Base-by-base conservation (phyloP, 2,329 filamentous ascomycete species). In the Phoma sp. region DNA sequence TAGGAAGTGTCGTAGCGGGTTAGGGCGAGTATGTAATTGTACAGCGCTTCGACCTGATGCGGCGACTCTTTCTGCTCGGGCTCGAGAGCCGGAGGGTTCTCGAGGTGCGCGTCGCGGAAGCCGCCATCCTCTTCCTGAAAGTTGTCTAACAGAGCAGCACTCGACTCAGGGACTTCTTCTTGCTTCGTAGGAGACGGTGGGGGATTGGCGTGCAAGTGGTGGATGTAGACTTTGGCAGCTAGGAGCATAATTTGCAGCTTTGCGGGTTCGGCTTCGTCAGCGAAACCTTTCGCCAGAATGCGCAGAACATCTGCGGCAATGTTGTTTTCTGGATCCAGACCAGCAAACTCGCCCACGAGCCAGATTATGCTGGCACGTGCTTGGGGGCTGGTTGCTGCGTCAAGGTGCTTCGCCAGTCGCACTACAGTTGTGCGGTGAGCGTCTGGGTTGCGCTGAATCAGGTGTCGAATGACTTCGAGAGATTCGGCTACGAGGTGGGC, bases 301-400 rank as follows among this genome's bases (percentile, higher is more conserved):
- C 95, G 87, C 31, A 98, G 79, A 6, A 98, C 92, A 69, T 99
- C 95, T 0, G 94, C 88, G 0, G 95, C 95, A 58, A 99, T 94
- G 67, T 96, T 96, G 71, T 95, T 88, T 56, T 93, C 88, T 9
- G 88, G 85, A 51, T 92, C 86, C 2, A 89, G 76, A 0, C 92
- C 91, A 0, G 94, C 87, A 67, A 96, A 98, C 75, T 99, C 95
- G 40, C 95, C 95, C 0, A 98, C 93, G 0, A 99, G 85, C 95
- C 95, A 99, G 65, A 99, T 90, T 60, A 99, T 97, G 44, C 91
- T 96, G 3, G 95, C 95, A 62, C 95, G 85, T 3, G 95, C 95
- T 57, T 92, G 89, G 1, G 95, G 88, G 58, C 95, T 93, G 0
- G 90, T 91, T 1, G 92, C 91, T 3, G 89, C 90, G 69, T 97